Evolutionary conservation across 352 stramenopile genomes (phyloP), one percentile per base, ranked within the genome.

Genomic region (Pythium insidiosum): DNA sequence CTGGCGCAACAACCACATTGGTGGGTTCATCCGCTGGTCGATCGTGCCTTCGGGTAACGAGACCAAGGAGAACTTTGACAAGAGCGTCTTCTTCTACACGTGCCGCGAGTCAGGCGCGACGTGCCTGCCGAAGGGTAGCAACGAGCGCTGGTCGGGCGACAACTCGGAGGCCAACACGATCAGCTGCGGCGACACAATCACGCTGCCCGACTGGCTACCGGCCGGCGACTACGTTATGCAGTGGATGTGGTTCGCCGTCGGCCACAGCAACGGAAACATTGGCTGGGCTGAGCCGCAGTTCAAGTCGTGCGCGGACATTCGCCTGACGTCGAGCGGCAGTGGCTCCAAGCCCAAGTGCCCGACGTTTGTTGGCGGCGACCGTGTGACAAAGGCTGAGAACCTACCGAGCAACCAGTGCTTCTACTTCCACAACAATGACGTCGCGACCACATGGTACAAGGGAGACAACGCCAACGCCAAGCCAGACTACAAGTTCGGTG

Each of bases 161-260:
- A 63, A 38, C 39, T 56, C 50, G 4, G 58, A 39, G 2, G 55
- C 49, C 39, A 56, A 71, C 24, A 61, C 54, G 10, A 71, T 79
- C 26, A 46, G 38, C 4, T 79, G 67, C 6, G 61, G 67, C 5
- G 63, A 72, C 25, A 73, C 53, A 10, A 66, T 79, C 52, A 70
- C 50, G 31, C 53, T 79, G 0, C 67, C 67, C 0, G 55, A 79
- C 39, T 75, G 58, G 51, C 38, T 73, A 2, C 39, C 48, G 7
- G 53, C 60, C 20, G 67, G 67, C 4, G 67, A 78, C 58, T 78
- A 78, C 39, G 62, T 73, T 22, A 28, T 78, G 40, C 67, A 78
- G 45, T 78, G 67, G 67, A 57, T 59, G 12, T 78, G 67, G 67
- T 68, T 75, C 21, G 48, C 51, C n/a, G 63, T 56, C 16, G 67